Percentiles rank a stretch among this genome's conserved stretches.
Conservation (phyloP, 306 rosid species). For the Amphicarpaea edgeworthii region DNA sequence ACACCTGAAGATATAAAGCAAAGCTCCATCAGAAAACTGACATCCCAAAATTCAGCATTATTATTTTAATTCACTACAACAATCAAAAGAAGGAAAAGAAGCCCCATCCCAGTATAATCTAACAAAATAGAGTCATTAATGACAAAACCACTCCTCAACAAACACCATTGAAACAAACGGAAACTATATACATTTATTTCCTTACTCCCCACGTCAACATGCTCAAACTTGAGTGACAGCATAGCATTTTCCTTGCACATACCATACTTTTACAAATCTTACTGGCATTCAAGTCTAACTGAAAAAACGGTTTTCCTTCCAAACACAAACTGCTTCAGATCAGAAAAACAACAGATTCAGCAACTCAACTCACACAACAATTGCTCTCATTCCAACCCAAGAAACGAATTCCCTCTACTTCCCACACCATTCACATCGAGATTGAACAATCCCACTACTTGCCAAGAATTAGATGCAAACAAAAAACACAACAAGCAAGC, state of each 20-base stretch:
- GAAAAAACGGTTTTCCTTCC: constrained; percentile 5
- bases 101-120: neutral
- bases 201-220: constrained; percentile 13
- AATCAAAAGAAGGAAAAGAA: constrained; percentile 24
- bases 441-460: neutral
- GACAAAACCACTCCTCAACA: neutral
- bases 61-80: neutral
- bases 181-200: neutral
- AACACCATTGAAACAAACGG: neutral
- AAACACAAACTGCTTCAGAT: constrained; percentile 11
- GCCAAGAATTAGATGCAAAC: constrained; percentile 7
- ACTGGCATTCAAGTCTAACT: neutral
- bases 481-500: constrained; percentile 27
- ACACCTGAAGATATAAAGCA: constrained; percentile 69
- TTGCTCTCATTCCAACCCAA: constrained; percentile 7
- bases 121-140: constrained; percentile 26
- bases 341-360: neutral
- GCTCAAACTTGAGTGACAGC: constrained; percentile 11
- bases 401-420: neutral
- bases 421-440: neutral
- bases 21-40: constrained; percentile 45
- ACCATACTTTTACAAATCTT: constrained; percentile 6
- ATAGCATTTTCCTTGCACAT: neutral
- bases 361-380: constrained; percentile 8
- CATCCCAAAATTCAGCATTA: constrained; percentile 32